Conservation (phyloP, 75 land plant species). For the Pinus albicaulis region DNA sequence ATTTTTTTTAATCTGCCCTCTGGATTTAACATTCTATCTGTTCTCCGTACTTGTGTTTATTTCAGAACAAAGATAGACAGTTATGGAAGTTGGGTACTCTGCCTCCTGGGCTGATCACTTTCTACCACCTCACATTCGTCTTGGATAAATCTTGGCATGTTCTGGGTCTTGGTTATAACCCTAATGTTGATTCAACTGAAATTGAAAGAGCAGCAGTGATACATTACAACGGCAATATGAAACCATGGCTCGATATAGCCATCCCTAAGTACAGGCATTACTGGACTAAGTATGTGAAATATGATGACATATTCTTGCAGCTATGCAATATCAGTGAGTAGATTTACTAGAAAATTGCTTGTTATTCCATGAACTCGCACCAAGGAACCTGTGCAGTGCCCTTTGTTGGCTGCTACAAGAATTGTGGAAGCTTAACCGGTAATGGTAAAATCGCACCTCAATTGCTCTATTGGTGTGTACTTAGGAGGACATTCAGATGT, state of each 20-base stretch:
- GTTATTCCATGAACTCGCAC: no score
- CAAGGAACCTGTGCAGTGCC: no score
- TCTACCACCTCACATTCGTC: constrained; percentile 59
- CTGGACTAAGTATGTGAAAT: constrained; percentile 68
- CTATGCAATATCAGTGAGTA: constrained; percentile 38
- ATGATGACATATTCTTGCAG: constrained; percentile 44
- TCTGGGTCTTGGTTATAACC: constrained; percentile 78
- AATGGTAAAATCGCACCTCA: no score
- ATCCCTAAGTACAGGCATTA: constrained; percentile 51
- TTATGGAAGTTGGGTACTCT: constrained; percentile 84
- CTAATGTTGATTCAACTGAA: constrained; percentile 39
- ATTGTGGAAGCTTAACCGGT: no score
- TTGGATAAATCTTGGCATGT: constrained; percentile 74
- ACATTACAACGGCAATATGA: constrained; percentile 81
- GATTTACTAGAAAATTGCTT: no score
- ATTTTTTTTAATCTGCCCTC: background rate
- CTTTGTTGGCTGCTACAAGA: no score
- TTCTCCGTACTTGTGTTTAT: background rate
- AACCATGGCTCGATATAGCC: constrained; percentile 83
- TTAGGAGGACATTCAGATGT: no score
- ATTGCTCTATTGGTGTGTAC: no score
- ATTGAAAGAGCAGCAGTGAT: constrained; percentile 74
- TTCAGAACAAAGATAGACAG: constrained; percentile 66
- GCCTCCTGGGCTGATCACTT: constrained; percentile 77
- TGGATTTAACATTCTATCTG: background rate